Base-by-base conservation (phyloP, 495 filamentous ascomycete species). In the Physcia stellaris region DNA sequence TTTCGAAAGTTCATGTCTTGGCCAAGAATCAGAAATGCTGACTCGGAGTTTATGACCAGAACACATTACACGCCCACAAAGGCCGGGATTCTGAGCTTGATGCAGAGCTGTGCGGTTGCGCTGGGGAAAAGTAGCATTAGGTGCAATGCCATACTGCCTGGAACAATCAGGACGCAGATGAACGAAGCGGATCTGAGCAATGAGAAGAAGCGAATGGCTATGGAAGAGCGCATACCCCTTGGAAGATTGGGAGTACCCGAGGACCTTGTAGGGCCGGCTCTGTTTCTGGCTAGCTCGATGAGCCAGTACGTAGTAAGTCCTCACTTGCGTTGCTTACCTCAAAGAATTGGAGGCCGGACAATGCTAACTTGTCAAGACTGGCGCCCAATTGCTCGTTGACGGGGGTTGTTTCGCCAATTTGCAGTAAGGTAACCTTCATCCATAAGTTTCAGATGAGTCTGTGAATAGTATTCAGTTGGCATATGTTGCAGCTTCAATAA, bases 61-160 rank as follows among this genome's bases (percentile, higher is more conserved):
- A 75, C 73, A 18, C 86, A 94, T 47, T 94, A 93, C 57, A 93
- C 86, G 16, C 86, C 86, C 2, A 93, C 86, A 9, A 94, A 94
- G 54, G 86, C 86, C 0, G 86, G 85, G 3, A 69, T 94, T 1
- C 46, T 84, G 22, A 79, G 72, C 33, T 64, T 94, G 17, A 93
- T 93, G 78, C 86, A 94, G 61, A 82, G 75, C 40, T 73, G 71
- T 21, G 86, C 86, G 0, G 74, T 80, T 4, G 85, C 86, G 12
- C 50, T 93, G 38, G 86, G 86, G 0, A 70, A 71, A 50, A 73
- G 88, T 47, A 64, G 66, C 6, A 83, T 94, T 18, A 56, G 86
- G 12, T 92, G 85, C 48, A 94, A 93, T 57, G 85, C 86, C 11
- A 58, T 93, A 21, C 51, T 94, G 40, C 86, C 86, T 10, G 86